Conservation (phyloP, 352 stramenopile species). For the Phytopythium aichiense region DNA sequence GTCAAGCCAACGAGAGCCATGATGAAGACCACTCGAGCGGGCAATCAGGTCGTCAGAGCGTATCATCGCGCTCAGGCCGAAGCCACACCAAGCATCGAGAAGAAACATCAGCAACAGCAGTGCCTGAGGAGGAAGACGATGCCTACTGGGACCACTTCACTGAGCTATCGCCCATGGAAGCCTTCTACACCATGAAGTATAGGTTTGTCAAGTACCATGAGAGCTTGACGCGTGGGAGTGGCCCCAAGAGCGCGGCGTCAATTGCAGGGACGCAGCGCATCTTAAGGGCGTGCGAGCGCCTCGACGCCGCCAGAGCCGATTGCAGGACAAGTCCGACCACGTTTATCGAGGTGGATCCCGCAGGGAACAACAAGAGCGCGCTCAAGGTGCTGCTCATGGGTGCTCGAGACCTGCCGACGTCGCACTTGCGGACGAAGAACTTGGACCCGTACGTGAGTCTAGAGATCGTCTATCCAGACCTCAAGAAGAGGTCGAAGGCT, state of each 20-base stretch:
- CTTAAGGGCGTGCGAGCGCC: constrained; percentile 48
- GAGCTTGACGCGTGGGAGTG: constrained; percentile 12
- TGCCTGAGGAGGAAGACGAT: constrained; percentile 17
- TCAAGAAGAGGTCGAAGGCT: constrained; percentile 6
- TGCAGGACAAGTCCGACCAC: constrained; percentile 43
- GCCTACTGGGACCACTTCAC: constrained; percentile 40
- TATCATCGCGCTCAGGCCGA: neutral
- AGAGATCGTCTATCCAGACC: constrained; percentile 55
- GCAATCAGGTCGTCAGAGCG: neutral
- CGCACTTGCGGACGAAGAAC: constrained; percentile 67
- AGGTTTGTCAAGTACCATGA: constrained; percentile 30
- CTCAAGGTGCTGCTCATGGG: constrained; percentile 52
- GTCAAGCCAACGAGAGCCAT: neutral
- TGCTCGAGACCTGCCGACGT: constrained; percentile 50
- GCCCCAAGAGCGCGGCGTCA: constrained; percentile 9
- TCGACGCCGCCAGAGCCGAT: constrained; percentile 38
- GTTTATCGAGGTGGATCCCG: constrained; percentile 58
- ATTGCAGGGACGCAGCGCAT: constrained; percentile 40
- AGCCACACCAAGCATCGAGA: neutral
- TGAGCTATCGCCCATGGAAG: constrained; percentile 41
- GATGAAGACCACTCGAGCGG: constrained; percentile 5
- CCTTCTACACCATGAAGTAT: constrained; percentile 43
- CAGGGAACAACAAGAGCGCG: constrained; percentile 41
- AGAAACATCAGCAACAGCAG: neutral
- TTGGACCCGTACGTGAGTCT: constrained; percentile 64